These are phyloP conservation scores for Monoraphidium neglectum DNA, from an alignment of 139 green algal species.

Conservation along the genomic window DNA sequence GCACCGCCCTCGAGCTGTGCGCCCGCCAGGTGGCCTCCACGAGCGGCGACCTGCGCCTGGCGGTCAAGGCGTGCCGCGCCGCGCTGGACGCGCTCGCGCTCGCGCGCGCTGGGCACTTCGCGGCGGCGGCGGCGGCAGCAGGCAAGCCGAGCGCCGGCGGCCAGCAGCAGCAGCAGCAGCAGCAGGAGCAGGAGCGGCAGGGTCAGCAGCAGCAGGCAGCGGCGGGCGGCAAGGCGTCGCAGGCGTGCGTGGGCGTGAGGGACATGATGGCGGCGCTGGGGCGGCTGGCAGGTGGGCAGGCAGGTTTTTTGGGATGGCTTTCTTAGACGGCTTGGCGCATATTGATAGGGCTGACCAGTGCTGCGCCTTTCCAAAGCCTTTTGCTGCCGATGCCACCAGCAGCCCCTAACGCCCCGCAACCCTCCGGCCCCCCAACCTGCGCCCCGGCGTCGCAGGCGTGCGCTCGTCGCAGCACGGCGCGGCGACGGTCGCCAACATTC, in stretches of 20 bases:
- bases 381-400: too few relatives aligned
- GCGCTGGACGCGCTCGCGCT: slow-evolving; percentile 22
- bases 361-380: too few relatives aligned
- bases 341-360: too few relatives aligned
- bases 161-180: slow-evolving; percentile 13
- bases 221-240: neutral
- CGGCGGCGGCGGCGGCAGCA: neutral
- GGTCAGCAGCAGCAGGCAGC: neutral
- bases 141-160: neutral
- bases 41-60: slow-evolving; percentile 46
- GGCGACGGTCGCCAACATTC: slow-evolving; percentile 10
- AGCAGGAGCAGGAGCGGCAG: neutral
- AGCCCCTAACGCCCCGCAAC: too few relatives aligned
- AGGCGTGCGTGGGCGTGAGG: neutral
- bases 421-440: neutral
- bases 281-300: neutral
- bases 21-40: slow-evolving; percentile 39
- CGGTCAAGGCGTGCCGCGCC: slow-evolving; percentile 37
- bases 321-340: too few relatives aligned
- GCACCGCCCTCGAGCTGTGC: slow-evolving; percentile 43
- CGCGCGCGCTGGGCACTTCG: neutral
- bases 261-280: slow-evolving; percentile 3
- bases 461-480: slow-evolving; percentile 18
- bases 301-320: too few relatives aligned
- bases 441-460: neutral